A percentile compares a stretch with the other conserved stretches of the same genome.
These are phyloP conservation scores for Aphanomyces invadans DNA, from an alignment of 352 stramenopile species.

Conservation along the genomic window DNA sequence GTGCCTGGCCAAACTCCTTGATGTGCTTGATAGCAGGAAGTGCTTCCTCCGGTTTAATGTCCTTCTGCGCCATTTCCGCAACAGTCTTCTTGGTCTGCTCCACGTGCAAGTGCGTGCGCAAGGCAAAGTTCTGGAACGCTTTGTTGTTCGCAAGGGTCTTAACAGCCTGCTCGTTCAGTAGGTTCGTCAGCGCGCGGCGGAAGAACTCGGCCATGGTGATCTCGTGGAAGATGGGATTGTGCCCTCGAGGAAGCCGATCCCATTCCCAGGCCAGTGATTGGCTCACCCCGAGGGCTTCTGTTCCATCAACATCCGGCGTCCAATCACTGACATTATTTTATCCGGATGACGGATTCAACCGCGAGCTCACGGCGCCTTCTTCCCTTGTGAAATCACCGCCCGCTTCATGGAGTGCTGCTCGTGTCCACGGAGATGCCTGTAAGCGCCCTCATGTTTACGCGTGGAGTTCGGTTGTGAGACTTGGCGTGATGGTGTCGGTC, in stretches of 20 bases:
- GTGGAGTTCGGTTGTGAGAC: no score
- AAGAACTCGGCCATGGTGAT: conserved; percentile 39
- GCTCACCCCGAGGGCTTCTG: background rate
- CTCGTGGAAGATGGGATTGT: background rate
- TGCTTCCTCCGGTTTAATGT: conserved; percentile 41
- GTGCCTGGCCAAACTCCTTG: conserved; percentile 58
- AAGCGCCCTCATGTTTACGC: no score
- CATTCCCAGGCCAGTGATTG: background rate
- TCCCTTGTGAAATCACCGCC: no score
- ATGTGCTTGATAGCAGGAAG: conserved; percentile 34
- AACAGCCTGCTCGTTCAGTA: conserved; percentile 79
- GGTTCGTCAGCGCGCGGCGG: conserved; percentile 68
- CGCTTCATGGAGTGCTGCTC: no score
- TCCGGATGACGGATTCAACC: background rate
- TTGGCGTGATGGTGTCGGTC: no score
- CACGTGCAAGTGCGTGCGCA: conserved; percentile 80
- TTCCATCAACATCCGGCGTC: background rate
- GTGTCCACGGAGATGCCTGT: no score
- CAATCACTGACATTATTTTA: background rate
- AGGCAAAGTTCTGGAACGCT: conserved; percentile 74
- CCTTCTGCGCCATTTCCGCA: conserved; percentile 31
- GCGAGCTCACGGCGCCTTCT: no score
- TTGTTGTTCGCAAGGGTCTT: conserved; percentile 76
- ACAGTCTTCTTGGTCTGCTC: conserved; percentile 71
- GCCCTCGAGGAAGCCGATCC: background rate